Percentiles rank a stretch among this genome's conserved stretches.
These are phyloP conservation scores for Pseudomicrostroma phylloplanum DNA, from an alignment of 1,284 basidiomycete genomes.

Conservation along the genomic window DNA sequence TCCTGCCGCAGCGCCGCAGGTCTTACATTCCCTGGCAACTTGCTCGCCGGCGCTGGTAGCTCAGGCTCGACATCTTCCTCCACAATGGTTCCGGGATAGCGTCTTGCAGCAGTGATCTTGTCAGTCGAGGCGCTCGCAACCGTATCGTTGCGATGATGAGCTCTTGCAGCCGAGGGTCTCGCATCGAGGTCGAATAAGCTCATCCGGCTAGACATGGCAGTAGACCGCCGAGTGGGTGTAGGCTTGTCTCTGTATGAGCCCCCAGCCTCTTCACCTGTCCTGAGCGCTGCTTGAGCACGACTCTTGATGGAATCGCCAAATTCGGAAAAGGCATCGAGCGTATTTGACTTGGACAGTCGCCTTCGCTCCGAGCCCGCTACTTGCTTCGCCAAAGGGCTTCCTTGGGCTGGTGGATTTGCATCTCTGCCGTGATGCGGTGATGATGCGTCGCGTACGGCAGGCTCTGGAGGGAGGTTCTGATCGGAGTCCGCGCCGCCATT, in stretches of 20 bases:
- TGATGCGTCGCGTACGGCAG: no score
- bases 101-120: background rate
- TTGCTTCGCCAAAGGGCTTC: no score
- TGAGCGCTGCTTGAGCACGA: conserved; percentile 23
- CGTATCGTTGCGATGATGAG: background rate
- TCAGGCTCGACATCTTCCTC: background rate
- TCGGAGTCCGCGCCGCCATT: no score
- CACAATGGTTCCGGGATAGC: background rate
- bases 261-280: background rate
- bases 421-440: no score
- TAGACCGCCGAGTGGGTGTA: background rate
- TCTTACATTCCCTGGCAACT: no score
- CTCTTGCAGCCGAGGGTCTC: background rate
- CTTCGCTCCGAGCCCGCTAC: conserved; percentile 11
- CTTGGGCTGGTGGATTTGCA: no score
- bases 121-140: background rate
- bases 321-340: conserved; percentile 30
- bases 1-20: background rate
- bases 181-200: background rate
- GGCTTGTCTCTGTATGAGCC: background rate
- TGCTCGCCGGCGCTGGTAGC: no score
- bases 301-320: conserved; percentile 29
- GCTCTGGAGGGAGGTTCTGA: no score
- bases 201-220: background rate
- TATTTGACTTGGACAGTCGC: conserved; percentile 34